Evolutionary conservation across 2,329 filamentous ascomycete species (phyloP), one percentile per base, ranked within the genome.

Genomic region (Trichoderma pleuroti): DNA sequence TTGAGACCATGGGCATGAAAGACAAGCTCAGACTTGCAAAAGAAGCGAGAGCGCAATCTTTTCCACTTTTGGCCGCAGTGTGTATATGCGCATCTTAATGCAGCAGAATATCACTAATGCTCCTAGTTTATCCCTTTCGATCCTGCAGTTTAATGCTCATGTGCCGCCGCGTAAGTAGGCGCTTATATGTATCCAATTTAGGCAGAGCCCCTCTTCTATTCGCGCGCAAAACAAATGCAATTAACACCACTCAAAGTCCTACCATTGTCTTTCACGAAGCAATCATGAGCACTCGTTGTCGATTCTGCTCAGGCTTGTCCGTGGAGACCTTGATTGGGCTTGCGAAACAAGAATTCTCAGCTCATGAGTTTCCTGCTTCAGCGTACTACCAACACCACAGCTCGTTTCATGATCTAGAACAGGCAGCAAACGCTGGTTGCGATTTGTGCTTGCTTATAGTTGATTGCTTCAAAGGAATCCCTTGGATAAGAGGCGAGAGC

Each of bases 361-460:
- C 26, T 4, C 61, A 66, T 21, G 34, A 39, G 14, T 70, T 66
- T 61, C 68, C 68, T 5, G 28, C 52, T 28, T 60, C 52, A 3
- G 68, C 68, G 11, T 66, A 34, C 28, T 70, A 66, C 18, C 28
- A 66, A 30, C 68, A 70, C 52, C 68, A 70, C 39, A 21, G 3
- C n/a, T 66, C 68, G 18, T 70, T 70, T 56, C 32, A 26, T 10
- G 68, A 49, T 6, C 28, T 70, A 21, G 68, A 56, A n/a, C 34
- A 52, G 39, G 46, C 68, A 4, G 68, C 68, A n/a, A 36, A 30
- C 10, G 61, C 18, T 11, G 68, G 68, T 21, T 66, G 61, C 34
- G 52, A 66, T 21, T 65, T 70, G 12, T 70, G 68, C 39, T n/a
- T 28, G 28, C 61, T 70, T 26, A 66, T 70, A 57, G 9, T 49